Evolutionary conservation across 441 rosid genomes (phyloP), one percentile per base, ranked within the genome.

Genomic region (Eruca vesicaria): DNA sequence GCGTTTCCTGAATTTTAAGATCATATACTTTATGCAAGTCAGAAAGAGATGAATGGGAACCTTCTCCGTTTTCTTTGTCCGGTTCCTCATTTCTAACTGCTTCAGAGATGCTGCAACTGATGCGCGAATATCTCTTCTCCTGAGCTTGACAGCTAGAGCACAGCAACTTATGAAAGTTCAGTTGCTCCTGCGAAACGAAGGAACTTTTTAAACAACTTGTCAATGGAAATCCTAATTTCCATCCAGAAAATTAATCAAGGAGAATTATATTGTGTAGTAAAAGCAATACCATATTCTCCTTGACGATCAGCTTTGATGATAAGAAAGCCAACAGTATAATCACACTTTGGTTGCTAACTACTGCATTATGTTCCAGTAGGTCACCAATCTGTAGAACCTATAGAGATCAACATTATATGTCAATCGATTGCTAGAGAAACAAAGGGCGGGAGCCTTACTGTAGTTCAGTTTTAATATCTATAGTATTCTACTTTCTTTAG

Each of bases 341-440:
- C 77, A 95, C 96, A 74, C 98, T 85, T 64, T 75, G 83, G 65
- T 84, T 85, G 82, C 87, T 90, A 56, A 82, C 78, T 16, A 87
- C 90, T 29, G 97, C 95, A 72, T 83, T 85, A 76, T 93, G 90
- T 81, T 90, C 97, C 77, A 93, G 89, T 82, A 95, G 81, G 69
- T 95, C 99, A 79, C 98, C 85, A 76, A 86, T 86, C 81, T 95
- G 93, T 78, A 95, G 80, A 81, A 95, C 91, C 99, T 95, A 86
- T 3, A 59, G 52, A 60, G 52, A 71, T 72, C 12, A 71, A 48
- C 9, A 36, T 16, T 65, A 19, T 58, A 48, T 33, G 68, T 77
- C 67, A 66, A 12, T 15, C 55, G 35, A 31, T 19, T 45, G 38
- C 58, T 19, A 76, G 35, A 16, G 16, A 43, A 31, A 41, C 5